Evolutionary conservation across 1,284 basidiomycete genomes (phyloP).

Genomic region (Ganoderma multipileum): DNA sequence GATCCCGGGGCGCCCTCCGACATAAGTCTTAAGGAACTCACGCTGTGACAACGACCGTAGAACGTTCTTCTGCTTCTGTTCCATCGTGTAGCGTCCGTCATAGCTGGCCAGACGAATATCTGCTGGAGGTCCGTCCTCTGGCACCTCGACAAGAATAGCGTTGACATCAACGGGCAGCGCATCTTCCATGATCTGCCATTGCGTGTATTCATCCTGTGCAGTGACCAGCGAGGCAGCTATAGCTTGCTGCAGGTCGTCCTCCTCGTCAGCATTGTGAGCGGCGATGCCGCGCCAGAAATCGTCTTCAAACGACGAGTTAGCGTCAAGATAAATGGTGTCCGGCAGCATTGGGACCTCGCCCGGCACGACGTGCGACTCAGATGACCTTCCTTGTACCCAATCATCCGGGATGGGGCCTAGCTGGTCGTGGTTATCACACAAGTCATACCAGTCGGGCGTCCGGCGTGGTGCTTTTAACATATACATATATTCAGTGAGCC

Average conservation of each 20-base stretch:
- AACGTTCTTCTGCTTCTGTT: not conserved
- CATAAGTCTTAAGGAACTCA: not conserved
- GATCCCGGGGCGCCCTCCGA: not conserved
- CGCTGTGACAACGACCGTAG: not conserved
- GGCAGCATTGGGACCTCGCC: not conserved
- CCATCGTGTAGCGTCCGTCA: not conserved
- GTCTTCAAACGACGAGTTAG: not conserved
- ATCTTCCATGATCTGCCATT: too few relatives aligned
- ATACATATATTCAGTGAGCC: not conserved
- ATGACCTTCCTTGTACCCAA: too few relatives aligned
- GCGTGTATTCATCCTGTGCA: not conserved
- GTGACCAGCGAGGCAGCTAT: not conserved
- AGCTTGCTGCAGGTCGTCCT: not conserved
- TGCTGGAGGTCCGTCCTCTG: not conserved
- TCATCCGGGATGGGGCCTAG: not conserved
- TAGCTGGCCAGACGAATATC: not conserved
- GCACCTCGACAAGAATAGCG: not conserved
- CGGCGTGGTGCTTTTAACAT: not conserved
- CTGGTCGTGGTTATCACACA: not conserved
- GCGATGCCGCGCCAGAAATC: not conserved
- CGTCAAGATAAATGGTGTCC: not conserved
- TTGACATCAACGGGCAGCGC: not conserved
- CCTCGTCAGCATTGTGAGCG: not conserved
- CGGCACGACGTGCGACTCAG: too few relatives aligned
- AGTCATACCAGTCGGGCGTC: not conserved